Percentiles rank a stretch among this genome's conserved stretches.
Conservation (phyloP, 345 rosid genomes). For the Durio zibethinus region DNA sequence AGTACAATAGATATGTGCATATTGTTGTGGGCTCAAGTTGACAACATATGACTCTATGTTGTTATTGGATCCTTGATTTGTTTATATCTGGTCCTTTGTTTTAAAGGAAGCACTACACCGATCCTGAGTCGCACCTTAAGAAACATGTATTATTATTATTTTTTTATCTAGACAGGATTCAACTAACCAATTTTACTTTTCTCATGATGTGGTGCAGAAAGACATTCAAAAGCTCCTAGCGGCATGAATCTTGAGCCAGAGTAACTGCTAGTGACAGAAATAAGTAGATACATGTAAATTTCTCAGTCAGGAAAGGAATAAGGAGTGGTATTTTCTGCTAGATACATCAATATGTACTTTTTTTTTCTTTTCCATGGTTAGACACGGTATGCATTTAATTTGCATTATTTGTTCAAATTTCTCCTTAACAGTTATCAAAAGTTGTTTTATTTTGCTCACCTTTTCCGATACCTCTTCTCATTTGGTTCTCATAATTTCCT, state of each 20-base stretch:
- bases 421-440: not conserved
- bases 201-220: conserved; percentile 40
- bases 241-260: conserved; percentile 24
- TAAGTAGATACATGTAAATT: conserved; percentile 13
- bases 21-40: not conserved
- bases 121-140: not conserved
- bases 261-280: not conserved
- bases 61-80: not conserved
- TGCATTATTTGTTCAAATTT: not conserved
- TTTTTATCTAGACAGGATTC: not conserved
- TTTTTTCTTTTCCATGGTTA: not conserved
- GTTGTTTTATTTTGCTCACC: not conserved
- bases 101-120: not conserved
- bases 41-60: not conserved
- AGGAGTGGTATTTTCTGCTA: not conserved
- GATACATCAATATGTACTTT: not conserved
- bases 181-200: not conserved
- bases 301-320: conserved; percentile 6
- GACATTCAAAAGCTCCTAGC: conserved; percentile 65
- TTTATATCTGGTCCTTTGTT: not conserved
- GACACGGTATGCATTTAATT: not conserved
- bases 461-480: not conserved
- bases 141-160: too few species aligned
- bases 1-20: not conserved
- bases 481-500: not conserved